Evolutionary conservation across 2,329 filamentous ascomycete species (phyloP), one percentile per base, ranked within the genome.

Genomic region (Ophiostoma perfectum): DNA sequence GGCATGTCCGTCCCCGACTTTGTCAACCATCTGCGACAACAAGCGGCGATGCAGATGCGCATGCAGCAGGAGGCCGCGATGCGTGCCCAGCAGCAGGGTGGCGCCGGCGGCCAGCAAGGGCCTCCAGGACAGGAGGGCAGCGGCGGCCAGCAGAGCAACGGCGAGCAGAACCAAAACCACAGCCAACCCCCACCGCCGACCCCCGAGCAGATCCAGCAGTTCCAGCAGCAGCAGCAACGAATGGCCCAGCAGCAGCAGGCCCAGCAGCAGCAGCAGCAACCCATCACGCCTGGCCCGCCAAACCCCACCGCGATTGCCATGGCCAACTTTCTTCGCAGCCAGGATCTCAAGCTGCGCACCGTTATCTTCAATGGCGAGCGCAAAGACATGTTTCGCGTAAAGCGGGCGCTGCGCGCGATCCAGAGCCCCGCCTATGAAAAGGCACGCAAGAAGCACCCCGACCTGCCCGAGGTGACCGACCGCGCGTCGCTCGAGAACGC

Each of bases 331-430:
- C 81, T 99, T 70, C 88, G 88, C 73, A 79, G 85, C 69, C 93
- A 97, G 80, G 87, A 95, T 70, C 81, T 99, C 72, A 99, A 99
- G 84, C 84, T 86, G 18, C 85, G 95, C 72, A 97, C 93, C 18
- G 94, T 91, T 77, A 96, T 99, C 72, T 86, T 98, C 72, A 93
- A 97, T 73, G 95, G 95, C 75, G 93, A 97, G 83, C 87, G 95
- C 75, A 98, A 97, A 81, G 94, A 99, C 73, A 96, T 99, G 91
- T 98, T 99, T 80, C 90, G 90, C 84, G 95, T 99, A 78, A 98
- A 98, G 84, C 92, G 95, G 77, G 95, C 95, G 55, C 89, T 99
- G 71, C 91, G 95, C 74, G 93, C 91, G 41, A 85, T 99, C 67
- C 84, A 96, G 78, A 95, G 93, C 36, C 90, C 92, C 65, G 93